These are phyloP conservation scores for Vickermania spadyakhi DNA, from an alignment of 208 protist genomes.

Conservation along the genomic window DNA sequence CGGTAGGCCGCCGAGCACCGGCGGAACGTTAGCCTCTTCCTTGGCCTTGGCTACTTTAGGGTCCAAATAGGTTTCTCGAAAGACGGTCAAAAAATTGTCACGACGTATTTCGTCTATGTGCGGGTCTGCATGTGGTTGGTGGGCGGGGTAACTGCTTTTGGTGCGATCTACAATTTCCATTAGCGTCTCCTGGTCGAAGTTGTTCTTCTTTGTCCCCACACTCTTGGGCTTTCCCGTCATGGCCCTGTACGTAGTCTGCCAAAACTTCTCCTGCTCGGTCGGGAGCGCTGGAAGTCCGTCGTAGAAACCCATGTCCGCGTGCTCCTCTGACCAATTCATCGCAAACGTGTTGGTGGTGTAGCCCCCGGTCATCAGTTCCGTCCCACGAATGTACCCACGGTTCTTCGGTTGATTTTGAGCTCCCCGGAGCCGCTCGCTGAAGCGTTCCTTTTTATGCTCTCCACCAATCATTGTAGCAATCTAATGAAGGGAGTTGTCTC, in stretches of 20 bases:
- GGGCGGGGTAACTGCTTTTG: conserved; percentile 59
- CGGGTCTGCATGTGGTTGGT: conserved; percentile 76
- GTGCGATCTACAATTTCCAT: conserved; percentile 69
- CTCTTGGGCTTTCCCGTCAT: conserved; percentile 24
- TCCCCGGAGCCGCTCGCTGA: conserved; percentile 63
- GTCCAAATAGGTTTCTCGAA: conserved; percentile 10
- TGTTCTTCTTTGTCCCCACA: conserved; percentile 19
- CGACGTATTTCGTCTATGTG: conserved; percentile 14
- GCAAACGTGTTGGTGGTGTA: conserved; percentile 69
- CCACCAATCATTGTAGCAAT: conserved; percentile 67
- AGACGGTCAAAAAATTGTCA: conserved; percentile 8
- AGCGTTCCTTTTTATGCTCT: conserved; percentile 84
- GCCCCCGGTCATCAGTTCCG: conserved; percentile 52
- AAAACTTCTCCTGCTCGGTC: conserved; percentile 20
- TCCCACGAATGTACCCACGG: conserved; percentile 79
- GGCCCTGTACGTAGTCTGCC: conserved; percentile 42
- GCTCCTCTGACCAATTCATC: conserved; percentile 86
- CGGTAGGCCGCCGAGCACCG: conserved; percentile 38
- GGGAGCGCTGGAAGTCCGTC: conserved; percentile 56
- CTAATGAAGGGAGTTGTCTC: background rate
- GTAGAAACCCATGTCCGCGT: conserved; percentile 66
- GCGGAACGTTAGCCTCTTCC: conserved; percentile 29
- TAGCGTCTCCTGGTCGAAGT: conserved; percentile 61
- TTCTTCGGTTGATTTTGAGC: conserved; percentile 83
- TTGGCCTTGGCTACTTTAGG: conserved; percentile 17